Evolutionary conservation across 2,329 filamentous ascomycete species (phyloP).

Genomic region (Immersiporthe knoxdaviesiana): DNA sequence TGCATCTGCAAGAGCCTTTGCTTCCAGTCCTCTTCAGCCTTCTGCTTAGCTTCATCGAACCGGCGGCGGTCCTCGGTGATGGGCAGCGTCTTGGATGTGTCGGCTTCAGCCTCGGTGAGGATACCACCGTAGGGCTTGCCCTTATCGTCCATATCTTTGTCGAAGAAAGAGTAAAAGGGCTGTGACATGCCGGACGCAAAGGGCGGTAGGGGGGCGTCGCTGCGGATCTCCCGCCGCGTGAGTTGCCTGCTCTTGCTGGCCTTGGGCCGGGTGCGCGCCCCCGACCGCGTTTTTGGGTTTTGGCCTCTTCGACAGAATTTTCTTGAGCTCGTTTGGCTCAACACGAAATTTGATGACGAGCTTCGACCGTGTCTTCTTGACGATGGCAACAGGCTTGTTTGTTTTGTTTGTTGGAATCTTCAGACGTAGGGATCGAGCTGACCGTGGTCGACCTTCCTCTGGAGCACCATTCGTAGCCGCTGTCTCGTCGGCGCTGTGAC

Average conservation of each 20-base stretch:
- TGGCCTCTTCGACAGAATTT: constrained; percentile 61
- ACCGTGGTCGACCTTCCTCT: constrained; percentile 42
- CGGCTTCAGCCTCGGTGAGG: constrained; percentile 83
- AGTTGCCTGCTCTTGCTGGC: constrained; percentile 40
- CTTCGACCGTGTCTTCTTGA: constrained; percentile 46
- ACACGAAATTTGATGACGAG: constrained; percentile 63
- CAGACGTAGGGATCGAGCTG: constrained; percentile 63
- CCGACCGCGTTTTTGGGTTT: constrained; percentile 51
- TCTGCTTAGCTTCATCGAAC: constrained; percentile 88
- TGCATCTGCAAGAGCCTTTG: constrained; percentile 64
- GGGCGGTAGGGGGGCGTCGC: constrained; percentile 40
- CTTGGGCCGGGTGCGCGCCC: constrained; percentile 44
- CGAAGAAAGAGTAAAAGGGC: constrained; percentile 85
- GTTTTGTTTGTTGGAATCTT: constrained; percentile 48
- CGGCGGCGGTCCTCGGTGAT: constrained; percentile 77
- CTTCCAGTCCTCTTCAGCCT: constrained; percentile 91
- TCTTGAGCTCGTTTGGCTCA: constrained; percentile 60
- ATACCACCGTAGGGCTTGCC: constrained; percentile 96
- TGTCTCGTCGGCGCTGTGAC: constrained; percentile 41
- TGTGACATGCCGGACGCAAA: constrained; percentile 56
- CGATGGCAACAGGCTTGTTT: constrained; percentile 44
- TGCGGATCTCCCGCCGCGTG: constrained; percentile 42
- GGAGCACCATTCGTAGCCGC: constrained; percentile 36
- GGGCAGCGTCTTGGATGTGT: constrained; percentile 87
- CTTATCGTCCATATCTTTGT: constrained; percentile 89